Base-by-base conservation (phyloP, 352 stramenopile species). In the Phytophthora vignae region DNA sequence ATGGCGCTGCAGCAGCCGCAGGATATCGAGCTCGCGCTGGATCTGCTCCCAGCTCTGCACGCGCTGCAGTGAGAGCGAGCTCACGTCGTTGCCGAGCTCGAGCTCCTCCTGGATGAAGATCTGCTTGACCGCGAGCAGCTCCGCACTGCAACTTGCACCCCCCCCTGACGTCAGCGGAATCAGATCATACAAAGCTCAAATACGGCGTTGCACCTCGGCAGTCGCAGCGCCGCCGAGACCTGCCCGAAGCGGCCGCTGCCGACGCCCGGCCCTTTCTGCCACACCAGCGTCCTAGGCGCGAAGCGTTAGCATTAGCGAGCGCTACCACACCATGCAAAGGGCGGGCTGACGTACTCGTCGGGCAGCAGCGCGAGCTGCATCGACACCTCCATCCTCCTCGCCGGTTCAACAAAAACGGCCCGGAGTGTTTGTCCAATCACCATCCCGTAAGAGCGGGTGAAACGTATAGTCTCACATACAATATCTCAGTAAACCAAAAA, bases 51-150 rank as follows among this genome's bases (percentile, higher is more conserved):
- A 73, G 33, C 70, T 76, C 54, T 88, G 74, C 55, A 85, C 73
- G 40, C 83, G 83, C 64, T 90, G 79, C 48, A 91, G 77, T 21
- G 78, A 83, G 50, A 90, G 71, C 55, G 83, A 85, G 17, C 78
- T 90, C 60, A 79, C 79, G 72, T 91, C 82, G 60, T 91, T 87
- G 50, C 93, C 92, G 22, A 88, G 78, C 38, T 85, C 74, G 10
- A 83, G 62, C 64, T 94, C 88, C 67, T 96, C 89, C 59, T 87
- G 78, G 65, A 97, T 84, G 55, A 83, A 88, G 56, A 98, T 81
- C 77, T 97, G 87, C 79, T 98, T 98, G 58, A 96, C 82, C 2
- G 92, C 91, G 4, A 98, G 75, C 33, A 96, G 82, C 67, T 97
- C 85, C 9, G 87, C 89, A 12, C 89, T 97, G 27, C 10, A 8